Evolutionary conservation across 495 filamentous ascomycete species (phyloP).

Genomic region (Daldinia vernicosa): DNA sequence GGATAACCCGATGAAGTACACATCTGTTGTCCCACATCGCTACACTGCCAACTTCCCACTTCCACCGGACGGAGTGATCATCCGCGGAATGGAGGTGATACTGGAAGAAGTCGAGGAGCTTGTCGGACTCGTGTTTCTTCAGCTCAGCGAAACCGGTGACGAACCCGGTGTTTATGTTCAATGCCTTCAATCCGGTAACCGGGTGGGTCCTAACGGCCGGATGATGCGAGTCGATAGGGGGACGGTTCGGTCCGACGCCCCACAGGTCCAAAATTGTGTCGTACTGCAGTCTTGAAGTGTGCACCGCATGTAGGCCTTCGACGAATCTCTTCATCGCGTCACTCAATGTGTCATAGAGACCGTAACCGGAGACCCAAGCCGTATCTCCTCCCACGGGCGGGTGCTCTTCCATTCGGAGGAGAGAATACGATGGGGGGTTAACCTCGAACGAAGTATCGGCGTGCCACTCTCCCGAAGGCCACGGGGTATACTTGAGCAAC

Average conservation of each 20-base stretch:
- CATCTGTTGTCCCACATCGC: conserved; percentile 66
- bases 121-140: conserved; percentile 63
- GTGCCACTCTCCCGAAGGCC: conserved; percentile 58
- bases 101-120: conserved; percentile 60
- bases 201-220: conserved; percentile 65
- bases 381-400: conserved; percentile 64
- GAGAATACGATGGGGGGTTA: conserved; percentile 62
- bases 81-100: conserved; percentile 64
- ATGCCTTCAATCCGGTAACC: conserved; percentile 60
- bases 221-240: conserved; percentile 63
- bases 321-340: conserved; percentile 57
- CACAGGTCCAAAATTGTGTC: conserved; percentile 58
- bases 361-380: conserved; percentile 62
- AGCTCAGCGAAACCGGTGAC: conserved; percentile 63
- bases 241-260: conserved; percentile 57
- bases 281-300: conserved; percentile 60
- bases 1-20: conserved; percentile 61
- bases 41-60: conserved; percentile 63
- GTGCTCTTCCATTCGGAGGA: conserved; percentile 65
- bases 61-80: conserved; percentile 63
- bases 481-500: conserved; percentile 40
- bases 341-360: conserved; percentile 61
- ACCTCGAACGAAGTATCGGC: conserved; percentile 63
- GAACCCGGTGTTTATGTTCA: conserved; percentile 62
- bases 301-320: conserved; percentile 60